Evolutionary conservation across 176 grass and related monocot genomes (phyloP).

Genomic region (Carex myosuroides): DNA sequence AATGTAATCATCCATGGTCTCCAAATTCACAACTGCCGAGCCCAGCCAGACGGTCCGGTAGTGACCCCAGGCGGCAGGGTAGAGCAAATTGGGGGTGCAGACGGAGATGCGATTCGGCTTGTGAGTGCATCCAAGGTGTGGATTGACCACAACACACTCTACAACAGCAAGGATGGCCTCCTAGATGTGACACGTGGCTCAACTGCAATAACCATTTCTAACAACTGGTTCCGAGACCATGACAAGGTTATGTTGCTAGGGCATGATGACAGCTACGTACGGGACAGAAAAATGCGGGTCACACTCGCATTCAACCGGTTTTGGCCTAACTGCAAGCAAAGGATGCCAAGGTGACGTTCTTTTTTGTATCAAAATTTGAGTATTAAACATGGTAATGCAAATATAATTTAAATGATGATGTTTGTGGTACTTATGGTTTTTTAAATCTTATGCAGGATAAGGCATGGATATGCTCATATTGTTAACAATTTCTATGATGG

Average conservation of each 20-base stretch:
- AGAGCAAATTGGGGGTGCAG: neutral
- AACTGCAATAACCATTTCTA: constrained; percentile 67
- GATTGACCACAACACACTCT: constrained; percentile 88
- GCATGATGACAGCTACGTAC: constrained; percentile 46
- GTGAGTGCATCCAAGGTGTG: constrained; percentile 50
- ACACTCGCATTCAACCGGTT: constrained; percentile 82
- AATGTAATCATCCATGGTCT: constrained; percentile 75
- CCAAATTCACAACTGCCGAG: constrained; percentile 35
- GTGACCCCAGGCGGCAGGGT: constrained; percentile 32
- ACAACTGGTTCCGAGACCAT: constrained; percentile 85
- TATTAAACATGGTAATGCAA: neutral
- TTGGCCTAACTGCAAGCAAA: constrained; percentile 66
- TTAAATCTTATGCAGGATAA: constrained; percentile 34
- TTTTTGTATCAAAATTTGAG: neutral
- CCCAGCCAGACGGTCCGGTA: constrained; percentile 20
- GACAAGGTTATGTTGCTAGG: constrained; percentile 94
- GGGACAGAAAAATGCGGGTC: constrained; percentile 54
- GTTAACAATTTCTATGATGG: constrained; percentile 77
- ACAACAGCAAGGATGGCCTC: constrained; percentile 54
- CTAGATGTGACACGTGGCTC: constrained; percentile 64
- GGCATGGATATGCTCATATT: constrained; percentile 69
- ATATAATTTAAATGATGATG: neutral
- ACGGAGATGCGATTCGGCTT: constrained; percentile 70
- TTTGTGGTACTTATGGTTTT: neutral
- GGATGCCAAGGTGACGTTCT: constrained; percentile 59